Evolutionary conservation across 1,139 yeast species (phyloP).

Genomic region (Diutina ranongensis): DNA sequence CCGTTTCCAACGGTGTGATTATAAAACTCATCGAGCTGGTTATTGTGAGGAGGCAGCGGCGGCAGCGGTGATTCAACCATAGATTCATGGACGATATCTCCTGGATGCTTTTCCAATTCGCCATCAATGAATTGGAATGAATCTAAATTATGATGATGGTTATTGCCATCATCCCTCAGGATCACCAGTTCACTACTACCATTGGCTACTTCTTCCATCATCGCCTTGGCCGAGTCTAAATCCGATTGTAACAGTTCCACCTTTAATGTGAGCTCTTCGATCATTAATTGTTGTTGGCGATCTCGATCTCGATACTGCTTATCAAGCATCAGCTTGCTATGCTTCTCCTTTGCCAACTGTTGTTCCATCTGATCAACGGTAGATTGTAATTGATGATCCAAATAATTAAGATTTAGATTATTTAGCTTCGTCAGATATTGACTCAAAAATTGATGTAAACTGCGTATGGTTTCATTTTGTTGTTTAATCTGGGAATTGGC

Average conservation of each 20-base stretch:
- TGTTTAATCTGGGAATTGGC: conserved; percentile 24
- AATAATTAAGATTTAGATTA: conserved; percentile 18
- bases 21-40: neutral
- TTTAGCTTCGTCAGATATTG: conserved; percentile 19
- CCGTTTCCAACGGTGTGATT: neutral
- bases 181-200: neutral
- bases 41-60: neutral
- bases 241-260: conserved; percentile 7
- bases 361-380: conserved; percentile 4
- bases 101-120: neutral
- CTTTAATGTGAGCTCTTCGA: too few relatives aligned
- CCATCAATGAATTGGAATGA: conserved; percentile 3
- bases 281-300: too few relatives aligned
- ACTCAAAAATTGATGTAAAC: conserved; percentile 21
- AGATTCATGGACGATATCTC: neutral
- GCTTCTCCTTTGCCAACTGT: conserved; percentile 11
- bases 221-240: neutral
- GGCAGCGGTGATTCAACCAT: conserved; percentile 3
- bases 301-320: conserved; percentile 13
- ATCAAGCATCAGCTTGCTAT: conserved; percentile 19
- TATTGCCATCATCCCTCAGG: neutral
- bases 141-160: neutral
- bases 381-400: conserved; percentile 15
- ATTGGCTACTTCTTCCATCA: neutral
- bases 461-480: conserved; percentile 22